Conservation (phyloP, 2,329 filamentous ascomycete species). For the Aureobasidium sp. region DNA sequence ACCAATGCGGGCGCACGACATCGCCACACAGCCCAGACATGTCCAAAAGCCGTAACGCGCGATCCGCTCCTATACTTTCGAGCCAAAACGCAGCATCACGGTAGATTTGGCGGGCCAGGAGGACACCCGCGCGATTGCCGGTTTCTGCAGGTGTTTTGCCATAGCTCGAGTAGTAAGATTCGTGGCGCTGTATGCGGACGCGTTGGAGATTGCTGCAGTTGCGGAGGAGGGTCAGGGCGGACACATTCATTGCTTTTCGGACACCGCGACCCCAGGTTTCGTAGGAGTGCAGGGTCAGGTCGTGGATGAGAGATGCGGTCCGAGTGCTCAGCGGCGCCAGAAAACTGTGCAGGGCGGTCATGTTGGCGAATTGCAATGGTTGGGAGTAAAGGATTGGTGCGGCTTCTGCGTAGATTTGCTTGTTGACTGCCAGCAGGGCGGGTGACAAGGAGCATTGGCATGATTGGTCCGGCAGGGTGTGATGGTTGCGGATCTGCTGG, state of each 20-base stretch:
- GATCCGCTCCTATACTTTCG: neutral
- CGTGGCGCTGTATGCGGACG: neutral
- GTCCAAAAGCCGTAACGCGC: neutral
- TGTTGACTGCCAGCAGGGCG: neutral
- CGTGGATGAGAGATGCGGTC: neutral
- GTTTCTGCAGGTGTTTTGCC: neutral
- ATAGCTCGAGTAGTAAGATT: no score
- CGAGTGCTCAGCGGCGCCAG: neutral
- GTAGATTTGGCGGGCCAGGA: slow-evolving; percentile 2
- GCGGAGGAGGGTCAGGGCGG: neutral
- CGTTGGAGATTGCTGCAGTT: neutral
- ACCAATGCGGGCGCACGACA: neutral
- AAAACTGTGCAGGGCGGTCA: neutral
- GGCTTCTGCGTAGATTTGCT: slow-evolving; percentile 10
- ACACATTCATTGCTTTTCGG: slow-evolving; percentile 7
- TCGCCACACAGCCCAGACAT: neutral
- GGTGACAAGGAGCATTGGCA: neutral
- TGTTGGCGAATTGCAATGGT: slow-evolving; percentile 3
- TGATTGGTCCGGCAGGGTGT: no score
- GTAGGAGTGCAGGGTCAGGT: neutral
- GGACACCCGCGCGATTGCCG: neutral
- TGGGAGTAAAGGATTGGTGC: neutral
- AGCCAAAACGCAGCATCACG: neutral
- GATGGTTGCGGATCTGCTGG: neutral
- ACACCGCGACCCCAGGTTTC: neutral